Evolutionary conservation across 345 rosid species (phyloP).

Genomic region (Durio zibethinus): DNA sequence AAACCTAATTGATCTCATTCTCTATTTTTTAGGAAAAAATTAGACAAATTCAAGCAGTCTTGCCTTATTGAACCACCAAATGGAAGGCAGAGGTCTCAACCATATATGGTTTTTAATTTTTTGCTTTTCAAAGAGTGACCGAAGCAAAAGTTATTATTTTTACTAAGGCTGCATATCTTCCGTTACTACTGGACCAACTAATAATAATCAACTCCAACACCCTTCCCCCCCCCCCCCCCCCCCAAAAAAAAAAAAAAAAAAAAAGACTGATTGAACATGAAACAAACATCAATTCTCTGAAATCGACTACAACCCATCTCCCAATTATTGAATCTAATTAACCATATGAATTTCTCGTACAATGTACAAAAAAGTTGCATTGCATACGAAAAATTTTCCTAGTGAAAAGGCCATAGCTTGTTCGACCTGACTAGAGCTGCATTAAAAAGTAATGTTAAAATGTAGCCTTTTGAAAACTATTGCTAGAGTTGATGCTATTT

Average conservation of each 20-base stretch:
- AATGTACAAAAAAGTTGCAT: not conserved
- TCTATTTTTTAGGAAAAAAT: not conserved
- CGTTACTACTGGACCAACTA: not conserved
- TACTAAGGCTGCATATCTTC: not conserved
- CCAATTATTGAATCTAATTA: not conserved
- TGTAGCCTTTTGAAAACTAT: not conserved
- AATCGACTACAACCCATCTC: not conserved
- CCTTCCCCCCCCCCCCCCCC: too few species aligned
- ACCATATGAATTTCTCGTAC: not conserved
- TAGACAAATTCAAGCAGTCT: not conserved
- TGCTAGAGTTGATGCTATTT: not conserved
- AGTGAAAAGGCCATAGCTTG: not conserved
- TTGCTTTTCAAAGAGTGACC: not conserved
- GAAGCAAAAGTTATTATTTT: not conserved
- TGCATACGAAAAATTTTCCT: not conserved
- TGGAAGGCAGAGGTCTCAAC: not conserved
- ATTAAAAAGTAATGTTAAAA: not conserved
- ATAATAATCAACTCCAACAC: not conserved
- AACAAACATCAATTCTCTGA: not conserved
- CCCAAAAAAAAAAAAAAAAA: too few species aligned
- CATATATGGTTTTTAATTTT: not conserved
- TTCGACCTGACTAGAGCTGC: not conserved
- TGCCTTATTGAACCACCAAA: not conserved
- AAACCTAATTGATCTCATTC: not conserved
- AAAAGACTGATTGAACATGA: not conserved